Base-by-base conservation (phyloP, 129 eudicot species). In the Calendula officinalis region DNA sequence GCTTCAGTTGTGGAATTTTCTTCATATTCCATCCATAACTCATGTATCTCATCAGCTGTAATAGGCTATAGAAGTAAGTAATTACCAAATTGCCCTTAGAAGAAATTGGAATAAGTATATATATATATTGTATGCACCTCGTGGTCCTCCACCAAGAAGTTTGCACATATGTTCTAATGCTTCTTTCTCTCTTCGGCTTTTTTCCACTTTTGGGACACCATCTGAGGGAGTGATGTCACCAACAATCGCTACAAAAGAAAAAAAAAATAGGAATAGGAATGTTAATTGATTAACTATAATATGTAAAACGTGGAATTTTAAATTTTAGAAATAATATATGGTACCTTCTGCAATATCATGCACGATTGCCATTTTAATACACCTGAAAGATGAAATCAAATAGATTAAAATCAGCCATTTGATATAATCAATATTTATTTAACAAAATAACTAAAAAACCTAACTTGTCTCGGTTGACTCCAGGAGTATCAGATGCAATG, bases 331-430 rank as follows among this genome's bases (percentile, higher is more conserved):
- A 37, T 4, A 59, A 10, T 2, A 43, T 8, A 43, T 0, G 36
- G 51, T 67, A 92, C 99, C 99, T 83, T 92, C 99, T 54, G 99
- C 99, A 69, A 92, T 83, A 73, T 92, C 99, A 66, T 92, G 99
- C 57, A 92, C 96, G 70, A 92, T 81, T 10, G 99, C 96, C 95
- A 92, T 92, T 74, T 92, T 92, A 57, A 91, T 75, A 55, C 95
- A 91, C 90, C 98, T 91, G 80, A 35, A 79, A 73, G 16, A 37
- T 57, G 54, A 50, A 22, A 22, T 22, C 30, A 22, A 62, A 60
- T 27, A 42, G 27, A 39, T 64, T 43, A 54, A 47, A 67, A 5
- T 57, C 13, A 22, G 45, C 43, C 42, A 64, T 44, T 22, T 22
- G 30, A 22, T 22, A 22, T 22, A 22, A 46, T 38, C 1, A 60